Conservation (phyloP, 345 rosid genomes). For the Mercurialis annua region DNA sequence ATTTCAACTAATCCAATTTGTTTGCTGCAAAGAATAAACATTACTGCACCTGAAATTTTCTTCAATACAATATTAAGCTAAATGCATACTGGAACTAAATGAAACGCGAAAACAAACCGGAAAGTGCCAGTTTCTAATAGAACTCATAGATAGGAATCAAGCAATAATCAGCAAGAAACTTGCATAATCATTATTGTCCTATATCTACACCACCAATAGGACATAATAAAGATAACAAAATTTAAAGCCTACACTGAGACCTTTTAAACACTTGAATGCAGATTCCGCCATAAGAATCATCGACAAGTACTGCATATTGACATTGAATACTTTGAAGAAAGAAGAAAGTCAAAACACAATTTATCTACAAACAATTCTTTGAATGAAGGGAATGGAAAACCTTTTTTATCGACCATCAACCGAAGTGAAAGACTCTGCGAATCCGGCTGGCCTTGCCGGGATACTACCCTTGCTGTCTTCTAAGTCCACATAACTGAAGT, state of each 20-base stretch:
- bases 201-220: slow-evolving; percentile 38
- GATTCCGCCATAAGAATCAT: background rate
- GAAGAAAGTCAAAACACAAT: slow-evolving; percentile 4
- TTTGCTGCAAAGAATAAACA: background rate
- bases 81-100: background rate
- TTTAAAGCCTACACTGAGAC: slow-evolving; percentile 15
- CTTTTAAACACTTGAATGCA: slow-evolving; percentile 2
- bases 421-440: slow-evolving; percentile 74
- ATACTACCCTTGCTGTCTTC: slow-evolving; percentile 72
- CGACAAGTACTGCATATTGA: slow-evolving; percentile 10
- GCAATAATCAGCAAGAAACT: background rate
- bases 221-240: slow-evolving; percentile 15
- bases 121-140: background rate
- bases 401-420: slow-evolving; percentile 55
- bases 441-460: slow-evolving; percentile 66
- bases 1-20: background rate
- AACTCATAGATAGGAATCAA: slow-evolving; percentile 1
- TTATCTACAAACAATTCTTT: slow-evolving; percentile 30
- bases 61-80: too few relatives aligned
- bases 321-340: slow-evolving; percentile 19
- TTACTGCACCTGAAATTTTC: background rate
- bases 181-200: slow-evolving; percentile 18
- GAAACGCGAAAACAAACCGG: background rate
- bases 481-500: slow-evolving; percentile 45
- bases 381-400: slow-evolving; percentile 4